Percentiles rank a stretch among this genome's conserved stretches.
Evolutionary conservation across 768 basidiomycete species (phyloP).

Genomic region (Erythrobasidium yunnanense): DNA sequence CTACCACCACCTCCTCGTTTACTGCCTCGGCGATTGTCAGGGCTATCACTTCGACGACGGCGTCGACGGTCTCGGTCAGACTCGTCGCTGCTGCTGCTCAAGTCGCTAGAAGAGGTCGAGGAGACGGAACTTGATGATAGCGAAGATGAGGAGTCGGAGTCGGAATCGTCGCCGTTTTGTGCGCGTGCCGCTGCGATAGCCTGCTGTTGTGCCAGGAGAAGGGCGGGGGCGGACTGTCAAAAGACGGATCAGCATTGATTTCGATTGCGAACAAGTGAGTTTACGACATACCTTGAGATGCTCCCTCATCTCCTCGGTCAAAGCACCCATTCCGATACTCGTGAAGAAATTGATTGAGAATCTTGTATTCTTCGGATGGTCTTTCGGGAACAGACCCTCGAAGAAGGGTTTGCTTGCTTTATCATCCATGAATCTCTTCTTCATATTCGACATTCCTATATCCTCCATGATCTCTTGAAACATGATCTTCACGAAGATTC

Average conservation of each 20-base stretch:
- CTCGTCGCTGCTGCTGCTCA: conserved; percentile 3
- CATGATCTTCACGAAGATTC: conserved; percentile 96
- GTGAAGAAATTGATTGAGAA: conserved; percentile 65
- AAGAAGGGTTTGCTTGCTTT: conserved; percentile 64
- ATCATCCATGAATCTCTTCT: conserved; percentile 72
- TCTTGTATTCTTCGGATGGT: conserved; percentile 90
- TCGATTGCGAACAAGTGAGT: conserved; percentile 44
- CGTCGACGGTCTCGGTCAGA: not conserved
- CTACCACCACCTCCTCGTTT: no score
- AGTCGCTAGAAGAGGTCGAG: not conserved
- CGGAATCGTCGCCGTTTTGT: conserved; percentile 18
- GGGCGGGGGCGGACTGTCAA: conserved; percentile 17
- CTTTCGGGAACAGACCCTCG: conserved; percentile 82
- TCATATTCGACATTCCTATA: conserved; percentile 76
- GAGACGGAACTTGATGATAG: not conserved
- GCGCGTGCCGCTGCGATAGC: conserved; percentile 21
- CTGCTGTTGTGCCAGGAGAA: conserved; percentile 22
- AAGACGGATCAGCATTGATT: not conserved
- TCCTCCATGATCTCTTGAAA: conserved; percentile 89
- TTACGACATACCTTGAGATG: conserved; percentile 56
- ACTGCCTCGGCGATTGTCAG: no score
- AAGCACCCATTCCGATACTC: conserved; percentile 72
- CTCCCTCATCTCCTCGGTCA: conserved; percentile 95
- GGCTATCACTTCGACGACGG: no score
- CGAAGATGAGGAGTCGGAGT: conserved; percentile 23